Base-by-base conservation (phyloP, 805 yeast genomes). In the Nakazawaea ishiwadae region DNA sequence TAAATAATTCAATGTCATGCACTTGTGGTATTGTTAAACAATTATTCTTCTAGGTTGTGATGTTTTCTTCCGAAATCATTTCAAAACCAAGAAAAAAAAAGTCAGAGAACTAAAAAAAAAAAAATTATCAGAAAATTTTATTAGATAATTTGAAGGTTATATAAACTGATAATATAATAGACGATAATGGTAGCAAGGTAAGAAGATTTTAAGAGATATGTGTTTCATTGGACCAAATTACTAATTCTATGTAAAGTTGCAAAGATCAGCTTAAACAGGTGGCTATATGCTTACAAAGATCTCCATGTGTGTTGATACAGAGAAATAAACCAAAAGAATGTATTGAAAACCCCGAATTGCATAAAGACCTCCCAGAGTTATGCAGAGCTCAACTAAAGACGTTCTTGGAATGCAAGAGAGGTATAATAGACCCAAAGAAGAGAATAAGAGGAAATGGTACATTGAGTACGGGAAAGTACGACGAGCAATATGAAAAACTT, bases 401-500 rank as follows among this genome's bases (percentile, higher is more conserved):
- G 4, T 91, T 86, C 56, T 68, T 90, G 69, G 96, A 90, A 45
- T 91, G 99, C 66, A 85, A 84, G 50, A 77, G 83, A 53, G 98
- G 98, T 10, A 81, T 83, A 55, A 85, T 90, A 40, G 97, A 90
- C 53, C 85, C 89, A 88, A 64, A 90, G 3, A 90, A 88, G 59
- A 74, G 99, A 50, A 85, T 91, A 65, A 72, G 88, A 55, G 98
- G 98, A 4, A 91, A 91, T 56, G 99, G 95, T 0, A 89, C 97
- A 0, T 65, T 86, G 32, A 87, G 96, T 10, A 86, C 95, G 5
- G 99, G 99, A 0, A 84, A 83, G 56, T 91, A 84, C 61, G 96
- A 90, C 53, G 91, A 87, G 44, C 86, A 87, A 39, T 85, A 84
- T 49, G 88, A 81, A 30, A 82, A 85, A 46, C 66, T 91, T 44